Base-by-base conservation (phyloP, 106 monocot genomes). In the Phalaenopsis equestris region DNA sequence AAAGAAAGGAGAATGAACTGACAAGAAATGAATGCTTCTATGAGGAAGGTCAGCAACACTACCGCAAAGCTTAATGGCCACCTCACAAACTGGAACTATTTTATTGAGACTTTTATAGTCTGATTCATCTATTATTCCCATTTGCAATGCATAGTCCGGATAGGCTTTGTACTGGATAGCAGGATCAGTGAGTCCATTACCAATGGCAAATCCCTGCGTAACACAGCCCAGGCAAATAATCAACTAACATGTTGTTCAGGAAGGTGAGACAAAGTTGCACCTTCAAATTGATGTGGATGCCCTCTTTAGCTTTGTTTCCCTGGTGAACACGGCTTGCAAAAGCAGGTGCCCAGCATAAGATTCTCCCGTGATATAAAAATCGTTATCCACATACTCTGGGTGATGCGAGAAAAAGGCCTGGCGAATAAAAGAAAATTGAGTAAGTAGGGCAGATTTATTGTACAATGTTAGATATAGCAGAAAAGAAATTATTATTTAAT, bases 331-430 rank as follows among this genome's bases (percentile, higher is more conserved):
- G 79, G 80, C 92, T 93, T 45, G 94, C 98, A 80, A 98, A 92
- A 47, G 98, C 94, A 41, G 98, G 98, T 98, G 98, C 73, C 98
- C 98, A 80, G 98, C 94, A 82, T 98, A 98, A 58, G 94, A 98
- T 76, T 98, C 98, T 56, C 98, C 94, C 8, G 94, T 94, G 72
- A 98, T 98, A 58, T 89, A 98, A 61, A 98, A 94, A 55, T 98
- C 97, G 86, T 98, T 98, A 38, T 81, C 78, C 2, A 75, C 88
- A 84, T 77, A 92, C 42, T 94, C 91, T n/a, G 92, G 90, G 70
- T 98, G 94, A 75, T 92, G 89, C 17, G 83, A 65, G 73, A 98
- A 92, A 78, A 98, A 98, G 76, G 86, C 97, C 94, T 98, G 39
- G 79, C 30, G 43, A 87, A 75, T 8, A 82, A 56, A 55, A 56